Conservation (phyloP, 495 filamentous ascomycete species). For the Trichoderma asperelloides region DNA sequence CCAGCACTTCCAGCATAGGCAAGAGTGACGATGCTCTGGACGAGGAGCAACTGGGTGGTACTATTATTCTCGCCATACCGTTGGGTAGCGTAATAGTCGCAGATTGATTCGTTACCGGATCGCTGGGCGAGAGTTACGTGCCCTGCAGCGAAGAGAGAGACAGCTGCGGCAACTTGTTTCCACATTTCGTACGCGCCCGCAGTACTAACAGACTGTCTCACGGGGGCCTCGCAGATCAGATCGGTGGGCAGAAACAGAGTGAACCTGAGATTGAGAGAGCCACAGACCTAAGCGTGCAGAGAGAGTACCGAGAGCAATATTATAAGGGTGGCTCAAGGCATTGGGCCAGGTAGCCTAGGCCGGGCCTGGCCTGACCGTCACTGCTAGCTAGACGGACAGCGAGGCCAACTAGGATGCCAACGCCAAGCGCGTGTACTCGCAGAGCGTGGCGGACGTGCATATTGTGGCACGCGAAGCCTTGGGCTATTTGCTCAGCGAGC, state of each 20-base stretch:
- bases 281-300: not conserved
- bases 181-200: not conserved
- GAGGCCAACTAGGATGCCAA: not conserved
- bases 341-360: not conserved
- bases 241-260: not conserved
- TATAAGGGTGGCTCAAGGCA: not conserved
- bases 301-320: not conserved
- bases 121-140: constrained; percentile 22
- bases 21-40: constrained; percentile 38
- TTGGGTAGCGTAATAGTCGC: constrained; percentile 38
- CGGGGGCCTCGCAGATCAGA: not conserved
- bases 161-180: not conserved
- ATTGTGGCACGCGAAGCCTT: not conserved
- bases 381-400: not conserved
- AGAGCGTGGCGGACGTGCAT: not conserved
- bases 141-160: not conserved
- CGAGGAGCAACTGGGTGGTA: constrained; percentile 33
- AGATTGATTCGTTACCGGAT: constrained; percentile 31
- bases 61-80: constrained; percentile 36
- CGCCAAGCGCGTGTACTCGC: not conserved
- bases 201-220: too few species aligned
- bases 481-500: not conserved
- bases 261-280: not conserved
- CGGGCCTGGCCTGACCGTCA: not conserved
- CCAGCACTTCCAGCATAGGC: constrained; percentile 37